Evolutionary conservation across 1,284 basidiomycete genomes (phyloP).

Genomic region (Cryptococcus sp.): DNA sequence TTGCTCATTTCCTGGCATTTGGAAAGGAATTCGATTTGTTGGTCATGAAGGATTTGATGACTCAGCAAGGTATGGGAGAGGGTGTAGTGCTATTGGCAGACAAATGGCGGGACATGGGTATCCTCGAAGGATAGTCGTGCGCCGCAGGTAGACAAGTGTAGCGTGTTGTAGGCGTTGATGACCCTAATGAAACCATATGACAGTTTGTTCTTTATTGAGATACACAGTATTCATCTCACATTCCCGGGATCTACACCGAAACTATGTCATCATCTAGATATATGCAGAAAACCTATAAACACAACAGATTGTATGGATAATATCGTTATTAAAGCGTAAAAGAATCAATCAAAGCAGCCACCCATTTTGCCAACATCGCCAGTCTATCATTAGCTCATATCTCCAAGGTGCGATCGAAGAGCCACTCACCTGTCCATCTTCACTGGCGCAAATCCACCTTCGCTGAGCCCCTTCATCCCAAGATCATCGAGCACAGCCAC

Average conservation of each 20-base stretch:
- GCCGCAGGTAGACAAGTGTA: too few relatives aligned
- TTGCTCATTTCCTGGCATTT: constrained; percentile 94
- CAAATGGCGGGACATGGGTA: constrained; percentile 79
- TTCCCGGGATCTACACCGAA: too few relatives aligned
- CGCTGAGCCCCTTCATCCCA: constrained; percentile 41
- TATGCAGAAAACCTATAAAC: too few relatives aligned
- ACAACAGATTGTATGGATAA: too few relatives aligned
- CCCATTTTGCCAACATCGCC: constrained; percentile 36
- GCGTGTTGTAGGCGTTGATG: neutral
- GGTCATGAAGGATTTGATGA: constrained; percentile 68
- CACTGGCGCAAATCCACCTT: constrained; percentile 33
- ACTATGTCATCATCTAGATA: too few relatives aligned
- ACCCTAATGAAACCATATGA: neutral
- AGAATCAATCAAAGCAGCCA: constrained; percentile 35
- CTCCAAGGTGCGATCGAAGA: neutral
- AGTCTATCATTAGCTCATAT: constrained; percentile 9
- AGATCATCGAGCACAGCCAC: constrained; percentile 36
- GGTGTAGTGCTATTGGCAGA: constrained; percentile 79
- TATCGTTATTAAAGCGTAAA: constrained; percentile 23
- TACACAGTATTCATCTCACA: too few relatives aligned
- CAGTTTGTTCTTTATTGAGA: too few relatives aligned
- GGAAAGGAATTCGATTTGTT: constrained; percentile 76
- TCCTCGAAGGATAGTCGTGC: constrained; percentile 57
- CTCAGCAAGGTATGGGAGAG: constrained; percentile 49
- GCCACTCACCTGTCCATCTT: constrained; percentile 33